phyloP scores from a whole-genome alignment of 306 rosid species.

The Trifolium repens region DNA sequence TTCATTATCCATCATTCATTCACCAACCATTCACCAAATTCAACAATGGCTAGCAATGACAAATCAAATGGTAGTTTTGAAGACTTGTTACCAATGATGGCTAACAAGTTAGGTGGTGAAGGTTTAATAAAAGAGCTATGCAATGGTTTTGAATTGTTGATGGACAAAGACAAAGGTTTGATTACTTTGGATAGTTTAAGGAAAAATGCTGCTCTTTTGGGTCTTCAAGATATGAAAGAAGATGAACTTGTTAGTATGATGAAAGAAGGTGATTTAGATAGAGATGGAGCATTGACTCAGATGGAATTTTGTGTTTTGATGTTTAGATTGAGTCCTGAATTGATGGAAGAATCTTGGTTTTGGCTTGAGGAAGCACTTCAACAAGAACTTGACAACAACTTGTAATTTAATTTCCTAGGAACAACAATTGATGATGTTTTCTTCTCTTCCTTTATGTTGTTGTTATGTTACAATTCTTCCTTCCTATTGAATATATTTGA shows the following conservation, averaged over 20 bases:
- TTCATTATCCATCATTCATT: background rate
- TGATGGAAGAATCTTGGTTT: slow-evolving; percentile 74
- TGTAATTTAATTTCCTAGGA: background rate
- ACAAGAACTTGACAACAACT: slow-evolving; percentile 27
- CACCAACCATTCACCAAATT: background rate
- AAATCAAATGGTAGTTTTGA: slow-evolving; percentile 52
- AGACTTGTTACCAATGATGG: slow-evolving; percentile 83
- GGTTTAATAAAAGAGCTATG: slow-evolving; percentile 85
- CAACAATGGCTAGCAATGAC: slow-evolving; percentile 47
- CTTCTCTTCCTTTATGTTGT: background rate
- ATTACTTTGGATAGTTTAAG: slow-evolving; percentile 80
- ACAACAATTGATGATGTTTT: background rate
- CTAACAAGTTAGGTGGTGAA: slow-evolving; percentile 79
- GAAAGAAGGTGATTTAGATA: slow-evolving; percentile 78
- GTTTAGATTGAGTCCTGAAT: slow-evolving; percentile 87
- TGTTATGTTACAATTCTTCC: slow-evolving; percentile 15
- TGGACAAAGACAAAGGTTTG: slow-evolving; percentile 77
- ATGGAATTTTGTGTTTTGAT: slow-evolving; percentile 97
- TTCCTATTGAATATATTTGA: slow-evolving; percentile 19
- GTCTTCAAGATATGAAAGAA: slow-evolving; percentile 68
- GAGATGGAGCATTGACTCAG: slow-evolving; percentile 74
- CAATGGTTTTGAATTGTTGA: slow-evolving; percentile 75
- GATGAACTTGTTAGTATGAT: slow-evolving; percentile 83
- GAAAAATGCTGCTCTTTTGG: slow-evolving; percentile 63
- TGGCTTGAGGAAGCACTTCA: slow-evolving; percentile 71